Percentiles rank a stretch among this genome's conserved stretches.
phyloP scores from a whole-genome alignment of 73 alveolate genomes.

The Uronychia binucleata region DNA sequence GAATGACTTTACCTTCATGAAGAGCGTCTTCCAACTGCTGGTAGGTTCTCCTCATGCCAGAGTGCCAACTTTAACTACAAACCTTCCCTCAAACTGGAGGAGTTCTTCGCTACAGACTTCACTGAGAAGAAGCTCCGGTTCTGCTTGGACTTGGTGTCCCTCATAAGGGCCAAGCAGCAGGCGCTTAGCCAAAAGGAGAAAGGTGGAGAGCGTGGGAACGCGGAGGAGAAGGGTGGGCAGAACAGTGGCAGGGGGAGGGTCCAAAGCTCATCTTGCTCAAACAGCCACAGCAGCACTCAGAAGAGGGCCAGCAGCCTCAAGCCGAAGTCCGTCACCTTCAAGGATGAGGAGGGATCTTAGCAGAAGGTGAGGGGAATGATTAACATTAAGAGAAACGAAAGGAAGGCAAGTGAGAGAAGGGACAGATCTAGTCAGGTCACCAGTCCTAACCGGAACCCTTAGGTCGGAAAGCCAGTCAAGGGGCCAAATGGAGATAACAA shows the following conservation, averaged over 20 bases:
- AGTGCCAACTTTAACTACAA: background rate
- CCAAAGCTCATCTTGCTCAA: background rate
- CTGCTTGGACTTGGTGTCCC: background rate
- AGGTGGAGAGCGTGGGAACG: background rate
- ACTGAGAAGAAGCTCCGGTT: background rate
- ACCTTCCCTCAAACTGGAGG: background rate
- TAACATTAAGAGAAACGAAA: background rate
- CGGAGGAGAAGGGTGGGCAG: background rate
- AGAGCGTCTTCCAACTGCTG: background rate
- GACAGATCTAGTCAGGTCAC: background rate
- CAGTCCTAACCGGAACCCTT: background rate
- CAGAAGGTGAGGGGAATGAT: no score
- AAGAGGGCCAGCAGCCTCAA: background rate
- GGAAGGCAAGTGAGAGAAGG: background rate
- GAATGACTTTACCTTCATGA: constrained; percentile 18
- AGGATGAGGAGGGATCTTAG: background rate
- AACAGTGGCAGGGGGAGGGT: background rate
- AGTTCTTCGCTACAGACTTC: background rate
- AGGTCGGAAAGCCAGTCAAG: no score
- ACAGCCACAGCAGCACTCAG: background rate
- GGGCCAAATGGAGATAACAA: no score
- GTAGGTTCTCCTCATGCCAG: background rate
- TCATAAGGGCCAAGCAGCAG: background rate
- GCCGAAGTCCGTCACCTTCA: background rate
- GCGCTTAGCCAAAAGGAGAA: background rate